A percentile compares a stretch with the other conserved stretches of the same genome.
These are phyloP conservation scores for Fagus crenata DNA, from an alignment of 306 rosid species.

Conservation along the genomic window DNA sequence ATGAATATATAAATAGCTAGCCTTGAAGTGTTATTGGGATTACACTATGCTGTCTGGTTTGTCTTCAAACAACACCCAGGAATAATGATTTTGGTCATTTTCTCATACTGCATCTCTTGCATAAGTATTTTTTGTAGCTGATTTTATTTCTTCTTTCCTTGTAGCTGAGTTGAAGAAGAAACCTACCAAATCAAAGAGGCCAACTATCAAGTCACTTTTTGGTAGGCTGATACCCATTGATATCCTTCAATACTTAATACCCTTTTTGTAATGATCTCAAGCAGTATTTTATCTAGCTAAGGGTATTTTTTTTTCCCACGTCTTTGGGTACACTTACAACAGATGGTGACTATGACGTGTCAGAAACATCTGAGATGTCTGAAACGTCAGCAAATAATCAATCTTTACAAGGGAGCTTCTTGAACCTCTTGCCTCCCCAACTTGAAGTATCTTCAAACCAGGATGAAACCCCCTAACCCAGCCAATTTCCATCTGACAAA, in stretches of 20 bases:
- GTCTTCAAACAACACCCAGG: background rate
- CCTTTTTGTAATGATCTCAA: background rate
- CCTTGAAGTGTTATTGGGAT: background rate
- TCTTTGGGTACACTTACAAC: conserved; percentile 27
- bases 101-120: background rate
- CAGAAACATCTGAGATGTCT: conserved; percentile 50
- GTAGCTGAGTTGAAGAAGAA: conserved; percentile 92
- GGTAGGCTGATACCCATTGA: conserved; percentile 51
- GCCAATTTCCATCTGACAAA: conserved; percentile 22
- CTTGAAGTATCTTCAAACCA: conserved; percentile 42
- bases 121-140: conserved; percentile 4
- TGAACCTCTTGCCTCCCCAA: conserved; percentile 68
- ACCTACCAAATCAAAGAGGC: conserved; percentile 67
- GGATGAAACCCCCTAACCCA: conserved; percentile 45
- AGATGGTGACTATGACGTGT: conserved; percentile 59
- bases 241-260: conserved; percentile 10
- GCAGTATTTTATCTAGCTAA: conserved; percentile 8
- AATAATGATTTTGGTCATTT: background rate
- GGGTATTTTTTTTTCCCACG: conserved; percentile 30
- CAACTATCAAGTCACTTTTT: conserved; percentile 80
- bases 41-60: background rate
- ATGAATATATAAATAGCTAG: background rate
- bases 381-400: conserved; percentile 35
- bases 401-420: conserved; percentile 68
- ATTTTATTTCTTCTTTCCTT: conserved; percentile 33